Evolutionary conservation across 768 basidiomycete species (phyloP).

Genomic region (Suillus weaverae): DNA sequence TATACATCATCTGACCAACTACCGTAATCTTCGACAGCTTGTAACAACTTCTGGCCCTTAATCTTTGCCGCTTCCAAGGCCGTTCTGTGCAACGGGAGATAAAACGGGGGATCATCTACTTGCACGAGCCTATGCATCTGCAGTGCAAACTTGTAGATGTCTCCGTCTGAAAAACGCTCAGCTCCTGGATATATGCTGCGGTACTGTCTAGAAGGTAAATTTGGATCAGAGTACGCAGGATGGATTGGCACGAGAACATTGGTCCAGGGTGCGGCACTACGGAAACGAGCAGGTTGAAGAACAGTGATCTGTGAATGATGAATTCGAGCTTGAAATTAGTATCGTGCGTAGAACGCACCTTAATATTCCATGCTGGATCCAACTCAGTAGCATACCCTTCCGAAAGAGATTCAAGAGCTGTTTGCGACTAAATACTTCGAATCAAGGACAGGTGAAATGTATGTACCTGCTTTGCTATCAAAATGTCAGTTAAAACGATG

Average conservation of each 20-base stretch:
- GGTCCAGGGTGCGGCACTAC: slow-evolving; percentile 14
- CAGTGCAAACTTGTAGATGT: slow-evolving; percentile 25
- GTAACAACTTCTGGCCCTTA: slow-evolving; percentile 24
- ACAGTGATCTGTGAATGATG: slow-evolving; percentile 21
- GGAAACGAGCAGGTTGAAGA: slow-evolving; percentile 26
- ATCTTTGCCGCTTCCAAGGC: slow-evolving; percentile 22
- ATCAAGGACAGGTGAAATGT: not conserved
- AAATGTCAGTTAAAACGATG: slow-evolving; percentile 5
- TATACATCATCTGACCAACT: slow-evolving; percentile 30
- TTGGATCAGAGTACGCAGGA: slow-evolving; percentile 19
- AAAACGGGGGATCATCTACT: slow-evolving; percentile 27
- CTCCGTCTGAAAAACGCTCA: slow-evolving; percentile 14
- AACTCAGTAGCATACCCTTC: slow-evolving; percentile 40
- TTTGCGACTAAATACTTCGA: not conserved
- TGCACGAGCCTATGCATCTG: slow-evolving; percentile 17
- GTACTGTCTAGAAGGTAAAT: slow-evolving; percentile 17
- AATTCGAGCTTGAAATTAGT: not conserved
- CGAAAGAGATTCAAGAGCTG: slow-evolving; percentile 41
- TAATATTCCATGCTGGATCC: slow-evolving; percentile 49
- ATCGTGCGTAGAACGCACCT: slow-evolving; percentile 27
- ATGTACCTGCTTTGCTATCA: slow-evolving; percentile 28
- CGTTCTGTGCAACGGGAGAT: slow-evolving; percentile 24
- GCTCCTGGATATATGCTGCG: slow-evolving; percentile 16
- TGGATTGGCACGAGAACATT: slow-evolving; percentile 15
- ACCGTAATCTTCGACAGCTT: slow-evolving; percentile 25